Percentiles rank a stretch among this genome's conserved stretches.
phyloP scores from a whole-genome alignment of 768 basidiomycete species.

The Candolleomyces aberdarensis region DNA sequence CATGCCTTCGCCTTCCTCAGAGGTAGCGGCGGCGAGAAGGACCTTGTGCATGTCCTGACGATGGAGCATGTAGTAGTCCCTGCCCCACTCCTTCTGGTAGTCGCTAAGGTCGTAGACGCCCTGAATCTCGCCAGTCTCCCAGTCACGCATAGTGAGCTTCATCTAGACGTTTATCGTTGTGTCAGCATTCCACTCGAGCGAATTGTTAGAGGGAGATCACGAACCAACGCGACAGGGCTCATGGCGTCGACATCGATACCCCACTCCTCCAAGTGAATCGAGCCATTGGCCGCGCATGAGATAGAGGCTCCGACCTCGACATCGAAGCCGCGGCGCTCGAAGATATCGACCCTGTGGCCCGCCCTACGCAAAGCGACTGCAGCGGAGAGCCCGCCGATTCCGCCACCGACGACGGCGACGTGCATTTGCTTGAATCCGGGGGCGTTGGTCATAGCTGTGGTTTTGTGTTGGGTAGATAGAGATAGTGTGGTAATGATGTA shows the following conservation, averaged over 20 bases:
- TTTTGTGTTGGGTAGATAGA: neutral
- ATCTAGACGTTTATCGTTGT: constrained; percentile 13
- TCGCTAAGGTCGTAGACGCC: constrained; percentile 26
- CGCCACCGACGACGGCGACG: constrained; percentile 18
- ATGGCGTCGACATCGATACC: constrained; percentile 26
- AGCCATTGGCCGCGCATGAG: constrained; percentile 31
- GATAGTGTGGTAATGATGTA: neutral
- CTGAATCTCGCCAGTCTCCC: constrained; percentile 28
- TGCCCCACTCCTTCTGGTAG: constrained; percentile 28
- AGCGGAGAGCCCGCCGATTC: constrained; percentile 16
- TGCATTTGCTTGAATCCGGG: constrained; percentile 14
- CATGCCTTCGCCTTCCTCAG: constrained; percentile 21
- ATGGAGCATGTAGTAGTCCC: constrained; percentile 29
- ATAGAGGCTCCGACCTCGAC: constrained; percentile 32
- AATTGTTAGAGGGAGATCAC: neutral
- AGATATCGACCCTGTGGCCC: constrained; percentile 29
- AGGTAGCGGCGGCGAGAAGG: constrained; percentile 23
- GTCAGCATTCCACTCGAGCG: neutral
- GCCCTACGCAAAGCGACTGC: constrained; percentile 26
- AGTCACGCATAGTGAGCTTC: constrained; percentile 32
- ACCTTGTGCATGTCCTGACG: constrained; percentile 30
- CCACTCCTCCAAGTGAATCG: constrained; percentile 31
- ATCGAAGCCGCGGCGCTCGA: constrained; percentile 26
- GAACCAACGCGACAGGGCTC: constrained; percentile 21
- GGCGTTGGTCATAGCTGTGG: neutral